Conservation (phyloP, 2,329 filamentous ascomycete species). For the Claviceps humidiphila region DNA sequence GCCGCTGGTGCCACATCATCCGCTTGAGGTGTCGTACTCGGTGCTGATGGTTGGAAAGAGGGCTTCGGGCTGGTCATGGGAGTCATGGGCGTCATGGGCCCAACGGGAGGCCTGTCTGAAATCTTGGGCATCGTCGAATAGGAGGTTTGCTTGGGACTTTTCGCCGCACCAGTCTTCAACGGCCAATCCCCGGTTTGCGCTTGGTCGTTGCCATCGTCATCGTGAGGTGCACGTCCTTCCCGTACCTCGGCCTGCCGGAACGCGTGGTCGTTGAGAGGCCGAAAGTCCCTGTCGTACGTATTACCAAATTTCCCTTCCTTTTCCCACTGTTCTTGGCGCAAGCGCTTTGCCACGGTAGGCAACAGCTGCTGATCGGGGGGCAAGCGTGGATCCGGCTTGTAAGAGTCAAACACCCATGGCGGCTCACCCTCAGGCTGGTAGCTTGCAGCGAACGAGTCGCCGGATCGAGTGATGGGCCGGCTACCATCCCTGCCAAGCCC, state of each 20-base stretch:
- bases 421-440: constrained; percentile 84
- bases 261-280: constrained; percentile 59
- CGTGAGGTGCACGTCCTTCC: constrained; percentile 12
- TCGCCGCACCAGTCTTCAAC: constrained; percentile 31
- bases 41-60: constrained; percentile 18
- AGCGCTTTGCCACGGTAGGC: constrained; percentile 77
- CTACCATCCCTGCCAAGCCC: constrained; percentile 36
- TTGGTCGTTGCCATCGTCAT: constrained; percentile 17
- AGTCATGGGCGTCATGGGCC: constrained; percentile 30
- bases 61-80: constrained; percentile 16
- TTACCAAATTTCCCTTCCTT: constrained; percentile 77
- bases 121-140: constrained; percentile 55
- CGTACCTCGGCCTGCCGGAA: constrained; percentile 32
- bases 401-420: constrained; percentile 88
- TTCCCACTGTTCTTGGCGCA: constrained; percentile 94
- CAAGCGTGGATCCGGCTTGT: constrained; percentile 86
- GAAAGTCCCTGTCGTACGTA: constrained; percentile 78
- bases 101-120: constrained; percentile 19
- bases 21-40: constrained; percentile 8
- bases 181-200: constrained; percentile 42
- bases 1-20: constrained; percentile 1
- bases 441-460: constrained; percentile 34
- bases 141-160: constrained; percentile 34
- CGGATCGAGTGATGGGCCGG: constrained; percentile 50
- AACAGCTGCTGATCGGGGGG: constrained; percentile 93